Base-by-base conservation (phyloP, 306 rosid species). In the Clitoria ternatea region DNA sequence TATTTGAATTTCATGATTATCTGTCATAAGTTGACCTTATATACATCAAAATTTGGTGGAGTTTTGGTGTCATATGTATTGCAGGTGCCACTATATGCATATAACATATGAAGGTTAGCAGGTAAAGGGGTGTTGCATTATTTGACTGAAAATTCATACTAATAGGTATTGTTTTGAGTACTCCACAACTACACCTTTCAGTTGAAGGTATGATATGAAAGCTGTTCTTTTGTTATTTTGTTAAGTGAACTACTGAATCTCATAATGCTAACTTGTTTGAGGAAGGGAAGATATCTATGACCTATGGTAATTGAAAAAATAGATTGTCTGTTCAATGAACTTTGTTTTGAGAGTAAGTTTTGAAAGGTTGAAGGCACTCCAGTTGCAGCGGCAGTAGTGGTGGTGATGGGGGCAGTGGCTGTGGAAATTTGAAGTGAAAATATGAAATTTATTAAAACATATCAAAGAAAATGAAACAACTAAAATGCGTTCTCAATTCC, bases 11-110 rank as follows among this genome's bases (percentile, higher is more conserved):
- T 47, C 59, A 59, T 61, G 57, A 39, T 82, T 75, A 72, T 75
- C 43, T 19, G 59, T 66, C 55, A 73, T 35, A 66, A 68, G 53
- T 77, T 70, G 74, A 42, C 63, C 66, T 47, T 45, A 36, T 61
- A 29, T 55, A 29, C 33, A 24, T 73, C 68, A 60, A 60, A 73
- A 20, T 81, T 49, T 54, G 75, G 87, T 83, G 76, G 74, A 79
- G 82, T 78, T 74, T 44, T 72, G 74, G 77, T 75, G 74, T 76
- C 68, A 53, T 83, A 82, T 85, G 64, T 79, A 61, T 80, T 81
- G 80, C 97, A 83, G 87, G 83, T 76, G 69, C 68, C 52, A 53
- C 47, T 81, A 6, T 40, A 73, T 70, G 74, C 61, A 43, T 50
- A 30, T 10, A 18, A 39, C 63, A 63, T 66, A 72, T 69, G 64